Percentiles rank a stretch among this genome's conserved stretches.
Evolutionary conservation across 129 eudicot genomes (phyloP).

Genomic region (Mikania micrantha): DNA sequence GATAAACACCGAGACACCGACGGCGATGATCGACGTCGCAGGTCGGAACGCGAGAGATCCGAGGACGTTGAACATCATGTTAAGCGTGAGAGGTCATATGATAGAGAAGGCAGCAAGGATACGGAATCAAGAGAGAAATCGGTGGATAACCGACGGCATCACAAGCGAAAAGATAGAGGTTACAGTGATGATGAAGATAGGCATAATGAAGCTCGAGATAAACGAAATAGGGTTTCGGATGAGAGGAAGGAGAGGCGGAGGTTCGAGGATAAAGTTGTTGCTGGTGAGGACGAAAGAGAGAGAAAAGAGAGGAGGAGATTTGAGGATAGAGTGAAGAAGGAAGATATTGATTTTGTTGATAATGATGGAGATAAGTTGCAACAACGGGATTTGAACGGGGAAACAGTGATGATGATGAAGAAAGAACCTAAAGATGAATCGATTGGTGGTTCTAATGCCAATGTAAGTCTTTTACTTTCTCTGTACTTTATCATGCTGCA

Average conservation of each 20-base stretch:
- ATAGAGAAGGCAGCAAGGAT: constrained; percentile 41
- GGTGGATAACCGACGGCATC: constrained; percentile 29
- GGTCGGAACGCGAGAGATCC: constrained; percentile 28
- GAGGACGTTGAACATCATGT: constrained; percentile 34
- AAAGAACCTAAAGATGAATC: constrained; percentile 29
- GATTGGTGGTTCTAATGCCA: constrained; percentile 47
- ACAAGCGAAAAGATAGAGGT: constrained; percentile 61
- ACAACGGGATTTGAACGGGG: constrained; percentile 11
- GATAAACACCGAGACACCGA: constrained; percentile 24
- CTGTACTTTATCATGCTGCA: not conserved
- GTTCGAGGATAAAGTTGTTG: constrained; percentile 42
- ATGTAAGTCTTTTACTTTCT: constrained; percentile 42
- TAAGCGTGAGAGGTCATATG: constrained; percentile 39
- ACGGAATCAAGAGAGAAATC: constrained; percentile 34
- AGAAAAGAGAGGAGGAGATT: constrained; percentile 53
- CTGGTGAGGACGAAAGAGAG: constrained; percentile 36
- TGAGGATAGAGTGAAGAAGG: constrained; percentile 44
- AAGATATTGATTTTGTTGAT: constrained; percentile 21
- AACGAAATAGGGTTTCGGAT: constrained; percentile 67
- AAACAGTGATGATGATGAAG: constrained; percentile 12
- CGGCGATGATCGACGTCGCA: constrained; percentile 36
- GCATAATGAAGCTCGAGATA: constrained; percentile 36
- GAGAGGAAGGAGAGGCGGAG: constrained; percentile 50
- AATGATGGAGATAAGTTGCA: constrained; percentile 3
- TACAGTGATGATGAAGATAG: constrained; percentile 58